Conservation (phyloP, 2,329 filamentous ascomycete genomes). For the Cladosporium sp. region DNA sequence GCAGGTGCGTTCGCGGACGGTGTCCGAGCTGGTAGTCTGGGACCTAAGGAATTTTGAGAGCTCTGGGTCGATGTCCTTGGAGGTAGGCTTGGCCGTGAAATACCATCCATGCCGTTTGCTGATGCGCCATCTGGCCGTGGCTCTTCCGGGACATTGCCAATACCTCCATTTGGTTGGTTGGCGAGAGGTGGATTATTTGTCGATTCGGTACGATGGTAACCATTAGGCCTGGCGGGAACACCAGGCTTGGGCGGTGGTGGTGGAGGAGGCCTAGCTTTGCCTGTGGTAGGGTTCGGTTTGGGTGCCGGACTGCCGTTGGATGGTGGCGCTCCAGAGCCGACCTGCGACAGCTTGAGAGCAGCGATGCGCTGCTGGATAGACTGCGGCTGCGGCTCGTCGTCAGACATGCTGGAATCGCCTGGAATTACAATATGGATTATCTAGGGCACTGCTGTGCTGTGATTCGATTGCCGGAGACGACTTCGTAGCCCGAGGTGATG, state of each 20-base stretch:
- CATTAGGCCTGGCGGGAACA: constrained; percentile 15
- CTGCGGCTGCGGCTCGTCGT: constrained; percentile 17
- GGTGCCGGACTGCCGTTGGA: not conserved
- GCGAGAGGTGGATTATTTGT: constrained; percentile 36
- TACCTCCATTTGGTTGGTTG: constrained; percentile 29
- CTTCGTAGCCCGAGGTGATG: too few species aligned
- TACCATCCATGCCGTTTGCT: constrained; percentile 20
- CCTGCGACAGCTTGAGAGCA: constrained; percentile 42
- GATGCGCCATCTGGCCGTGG: constrained; percentile 10
- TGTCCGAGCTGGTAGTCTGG: constrained; percentile 44
- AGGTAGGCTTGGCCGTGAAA: constrained; percentile 38
- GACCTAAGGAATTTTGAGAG: constrained; percentile 28
- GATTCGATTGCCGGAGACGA: too few species aligned
- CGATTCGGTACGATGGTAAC: constrained; percentile 29
- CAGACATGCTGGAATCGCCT: constrained; percentile 17
- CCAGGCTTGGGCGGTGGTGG: constrained; percentile 31
- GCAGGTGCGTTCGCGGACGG: constrained; percentile 31
- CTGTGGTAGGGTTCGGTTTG: constrained; percentile 10
- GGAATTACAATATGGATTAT: too few species aligned
- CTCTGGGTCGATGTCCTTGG: constrained; percentile 36
- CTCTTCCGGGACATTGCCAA: constrained; percentile 36
- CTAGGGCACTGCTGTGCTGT: too few species aligned
- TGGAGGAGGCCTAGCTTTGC: constrained; percentile 32
- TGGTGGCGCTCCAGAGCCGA: constrained; percentile 21
- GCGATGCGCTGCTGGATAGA: constrained; percentile 44